Evolutionary conservation across 148 eudicot species (phyloP), one percentile per base, ranked within the genome.

Genomic region (Arbutus unedo): DNA sequence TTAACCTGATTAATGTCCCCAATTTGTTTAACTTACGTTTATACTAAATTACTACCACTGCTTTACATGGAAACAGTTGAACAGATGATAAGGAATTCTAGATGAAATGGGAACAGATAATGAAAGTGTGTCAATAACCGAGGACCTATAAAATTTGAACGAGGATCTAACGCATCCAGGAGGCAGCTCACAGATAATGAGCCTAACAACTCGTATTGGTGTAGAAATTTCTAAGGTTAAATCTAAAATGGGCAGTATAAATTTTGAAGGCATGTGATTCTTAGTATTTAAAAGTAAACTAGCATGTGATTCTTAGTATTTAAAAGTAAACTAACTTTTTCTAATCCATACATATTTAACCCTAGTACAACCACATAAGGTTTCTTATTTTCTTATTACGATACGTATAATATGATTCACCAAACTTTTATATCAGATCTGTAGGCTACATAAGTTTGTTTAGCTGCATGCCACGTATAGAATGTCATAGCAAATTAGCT

Each of bases 131-230:
- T 59, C 64, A 59, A 2, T 19, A 25, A 60, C 67, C 47, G 21
- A 73, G 74, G 77, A 47, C 6, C 77, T 74, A 74, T n/a, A 47
- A 73, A 19, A 45, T 8, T n/a, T 45, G 54, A 74, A 47, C n/a
- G 77, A 21, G 48, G 38, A 48, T 23, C 13, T 19, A 47, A 73
- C 31, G 54, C 56, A 19, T 49, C 15, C 55, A 47, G 48, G 53
- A 48, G 38, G 77, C 38, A 47, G 77, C 77, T 49, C 38, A 49
- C 16, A 67, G 73, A 67, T 21, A 25, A 48, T 13, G 16, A 41
- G 3, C 47, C 47, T 68, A 41, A 5, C 48, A 44, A 44, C n/a
- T 74, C 3, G 4, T 74, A 25, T 74, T 5, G 45, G 48, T 18
- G 54, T 19, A 74, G 51, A 48, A 48, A 47, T n/a, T 45, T 48